These are phyloP conservation scores for Epichloe coenophiala DNA, from an alignment of 2,329 filamentous ascomycete species.

Conservation along the genomic window DNA sequence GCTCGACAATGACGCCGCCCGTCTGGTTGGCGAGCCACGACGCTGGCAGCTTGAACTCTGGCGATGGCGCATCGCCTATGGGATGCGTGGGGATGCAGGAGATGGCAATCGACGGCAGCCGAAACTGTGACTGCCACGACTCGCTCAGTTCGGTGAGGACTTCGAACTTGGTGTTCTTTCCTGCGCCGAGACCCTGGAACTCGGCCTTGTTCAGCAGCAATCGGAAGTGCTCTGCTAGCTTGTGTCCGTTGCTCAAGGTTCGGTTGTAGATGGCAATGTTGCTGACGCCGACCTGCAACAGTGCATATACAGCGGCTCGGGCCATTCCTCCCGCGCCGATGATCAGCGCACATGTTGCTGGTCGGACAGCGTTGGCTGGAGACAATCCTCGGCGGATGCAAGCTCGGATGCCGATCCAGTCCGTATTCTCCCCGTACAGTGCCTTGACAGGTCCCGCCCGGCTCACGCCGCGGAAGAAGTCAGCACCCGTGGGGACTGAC, in stretches of 20 bases:
- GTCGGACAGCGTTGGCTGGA: slow-evolving; percentile 52
- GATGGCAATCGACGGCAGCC: slow-evolving; percentile 58
- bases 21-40: slow-evolving; percentile 60
- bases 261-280: slow-evolving; percentile 66
- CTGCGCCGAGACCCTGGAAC: slow-evolving; percentile 28
- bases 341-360: slow-evolving; percentile 41
- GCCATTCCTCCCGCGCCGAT: slow-evolving; percentile 65
- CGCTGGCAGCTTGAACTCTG: slow-evolving; percentile 55
- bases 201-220: slow-evolving; percentile 32
- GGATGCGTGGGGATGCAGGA: slow-evolving; percentile 64
- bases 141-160: slow-evolving; percentile 46
- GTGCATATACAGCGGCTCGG: slow-evolving; percentile 61
- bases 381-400: slow-evolving; percentile 61
- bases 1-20: slow-evolving; percentile 63
- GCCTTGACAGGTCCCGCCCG: slow-evolving; percentile 53
- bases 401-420: slow-evolving; percentile 67
- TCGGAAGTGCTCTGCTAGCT: slow-evolving; percentile 58
- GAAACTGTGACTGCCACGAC: slow-evolving; percentile 50
- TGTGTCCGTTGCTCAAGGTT: slow-evolving; percentile 50
- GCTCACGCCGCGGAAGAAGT: slow-evolving; percentile 39
- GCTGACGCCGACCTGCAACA: slow-evolving; percentile 63
- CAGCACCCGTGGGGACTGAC: slow-evolving; percentile 39
- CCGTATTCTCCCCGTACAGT: slow-evolving; percentile 67
- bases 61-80: slow-evolving; percentile 48
- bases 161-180: slow-evolving; percentile 33